Conservation (phyloP, 495 filamentous ascomycete species). For the Cladorrhinum samala region DNA sequence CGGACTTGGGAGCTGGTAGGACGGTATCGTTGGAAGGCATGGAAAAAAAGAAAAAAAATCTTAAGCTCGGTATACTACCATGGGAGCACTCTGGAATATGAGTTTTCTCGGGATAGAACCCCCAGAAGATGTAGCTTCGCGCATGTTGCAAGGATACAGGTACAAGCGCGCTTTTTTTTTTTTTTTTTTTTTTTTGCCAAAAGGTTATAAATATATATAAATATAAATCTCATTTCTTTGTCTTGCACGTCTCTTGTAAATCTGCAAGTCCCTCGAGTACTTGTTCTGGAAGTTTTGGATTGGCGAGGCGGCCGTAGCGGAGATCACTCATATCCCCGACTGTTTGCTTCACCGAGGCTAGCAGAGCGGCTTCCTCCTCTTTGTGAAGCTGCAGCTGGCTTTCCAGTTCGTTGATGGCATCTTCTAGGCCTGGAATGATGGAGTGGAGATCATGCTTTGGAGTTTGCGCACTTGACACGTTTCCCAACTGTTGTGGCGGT, state of each 20-base stretch:
- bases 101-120: no score
- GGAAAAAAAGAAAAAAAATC: no score
- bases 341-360: constrained; percentile 55
- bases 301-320: constrained; percentile 69
- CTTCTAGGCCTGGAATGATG: constrained; percentile 61
- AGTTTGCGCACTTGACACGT: constrained; percentile 33
- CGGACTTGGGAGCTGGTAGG: no score
- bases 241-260: constrained; percentile 58
- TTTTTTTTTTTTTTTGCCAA: background rate
- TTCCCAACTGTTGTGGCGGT: constrained; percentile 56
- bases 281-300: constrained; percentile 51
- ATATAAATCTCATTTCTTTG: constrained; percentile 27
- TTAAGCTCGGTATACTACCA: no score
- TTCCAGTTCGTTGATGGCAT: constrained; percentile 59
- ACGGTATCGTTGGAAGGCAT: no score
- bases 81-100: no score
- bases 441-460: constrained; percentile 56
- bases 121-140: background rate
- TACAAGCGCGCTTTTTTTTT: no score
- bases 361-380: constrained; percentile 52
- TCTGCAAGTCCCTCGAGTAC: constrained; percentile 56
- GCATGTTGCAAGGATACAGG: no score
- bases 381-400: constrained; percentile 58
- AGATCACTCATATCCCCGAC: constrained; percentile 74
- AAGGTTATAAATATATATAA: background rate